Evolutionary conservation across 2,329 filamentous ascomycete genomes (phyloP), one percentile per base, ranked within the genome.

Genomic region (Stylonectria norvegica): DNA sequence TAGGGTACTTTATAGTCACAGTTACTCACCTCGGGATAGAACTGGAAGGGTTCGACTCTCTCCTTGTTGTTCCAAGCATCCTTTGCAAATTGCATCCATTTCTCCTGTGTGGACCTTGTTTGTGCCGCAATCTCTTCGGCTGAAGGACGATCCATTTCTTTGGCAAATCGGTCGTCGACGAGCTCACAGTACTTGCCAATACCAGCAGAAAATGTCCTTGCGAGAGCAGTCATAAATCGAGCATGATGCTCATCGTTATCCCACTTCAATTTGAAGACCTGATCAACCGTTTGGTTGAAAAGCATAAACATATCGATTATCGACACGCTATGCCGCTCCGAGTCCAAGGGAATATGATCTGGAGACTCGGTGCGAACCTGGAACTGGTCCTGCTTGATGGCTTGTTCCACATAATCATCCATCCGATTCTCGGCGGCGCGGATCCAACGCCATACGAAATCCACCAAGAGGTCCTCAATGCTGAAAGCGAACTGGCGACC

Each of bases 391-490:
- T 94, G 87, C 61, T 89, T 91, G 64, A 96, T 85, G 7, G 93
- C 90, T 56, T 91, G 81, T 33, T 94, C 89, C 27, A 97, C 86
- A 71, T 93, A 93, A 17, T 82, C 81, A 46, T 85, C 74, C 57
- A 96, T 83, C 58, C 84, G 89, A 22, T 72, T 71, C 55, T 97
- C 89, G 6, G 89, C 89, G 48, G 82, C 79, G 38, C 78, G 76
- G 48, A 98, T 88, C 90, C 90, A 98, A 43, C 89, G 82, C 90
- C 90, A 97, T 5, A 97, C 93, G 62, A 97, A 98, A 23, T 87
- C 85, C 47, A 90, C 86, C 14, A 98, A 73, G 12, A 95, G 70
- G 29, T 83, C 79, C 64, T 98, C 93, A 30, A 98, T 78, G 50
- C 89, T 82, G 62, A 97, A 96, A 4, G 83, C 83, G 62, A 97